Conservation (phyloP, 2,329 filamentous ascomycete species). For the Tolypocladium endophyticum region DNA sequence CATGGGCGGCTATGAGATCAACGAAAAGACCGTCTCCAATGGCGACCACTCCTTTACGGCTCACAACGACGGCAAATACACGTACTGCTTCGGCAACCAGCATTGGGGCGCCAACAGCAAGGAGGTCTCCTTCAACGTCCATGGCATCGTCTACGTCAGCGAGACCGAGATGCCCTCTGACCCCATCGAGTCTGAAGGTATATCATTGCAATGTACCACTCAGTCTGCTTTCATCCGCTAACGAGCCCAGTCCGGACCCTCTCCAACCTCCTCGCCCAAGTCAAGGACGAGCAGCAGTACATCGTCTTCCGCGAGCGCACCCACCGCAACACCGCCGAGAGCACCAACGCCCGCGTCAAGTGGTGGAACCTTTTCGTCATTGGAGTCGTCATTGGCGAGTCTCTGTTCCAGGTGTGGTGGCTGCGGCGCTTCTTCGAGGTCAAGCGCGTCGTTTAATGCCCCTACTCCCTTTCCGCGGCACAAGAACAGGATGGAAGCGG, state of each 20-base stretch:
- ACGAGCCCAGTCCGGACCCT: conserved; percentile 59
- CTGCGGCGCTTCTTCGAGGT: conserved; percentile 96
- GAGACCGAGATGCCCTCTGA: conserved; percentile 77
- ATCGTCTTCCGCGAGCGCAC: conserved; percentile 91
- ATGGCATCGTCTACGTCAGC: conserved; percentile 94
- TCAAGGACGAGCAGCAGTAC: conserved; percentile 97
- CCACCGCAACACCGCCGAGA: conserved; percentile 97
- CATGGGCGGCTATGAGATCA: conserved; percentile 60
- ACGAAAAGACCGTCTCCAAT: conserved; percentile 72
- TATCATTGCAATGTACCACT: conserved; percentile 6
- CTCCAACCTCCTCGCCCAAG: conserved; percentile 75
- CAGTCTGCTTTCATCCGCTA: not conserved
- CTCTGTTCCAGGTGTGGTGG: conserved; percentile 99
- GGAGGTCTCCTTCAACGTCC: conserved; percentile 98
- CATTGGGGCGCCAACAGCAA: conserved; percentile 94
- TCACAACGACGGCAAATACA: conserved; percentile 73
- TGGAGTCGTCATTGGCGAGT: conserved; percentile 77
- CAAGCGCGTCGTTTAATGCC: conserved; percentile 50
- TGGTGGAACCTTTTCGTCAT: conserved; percentile 99
- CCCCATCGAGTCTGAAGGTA: conserved; percentile 84
- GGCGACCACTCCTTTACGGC: conserved; percentile 92
- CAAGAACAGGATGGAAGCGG: not conserved
- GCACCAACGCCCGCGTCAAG: conserved; percentile 94
- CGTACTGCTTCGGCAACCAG: conserved; percentile 99
- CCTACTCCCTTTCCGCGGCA: not conserved